Conservation (phyloP, 1,284 basidiomycete genomes). For the Cystobasidium sp. region DNA sequence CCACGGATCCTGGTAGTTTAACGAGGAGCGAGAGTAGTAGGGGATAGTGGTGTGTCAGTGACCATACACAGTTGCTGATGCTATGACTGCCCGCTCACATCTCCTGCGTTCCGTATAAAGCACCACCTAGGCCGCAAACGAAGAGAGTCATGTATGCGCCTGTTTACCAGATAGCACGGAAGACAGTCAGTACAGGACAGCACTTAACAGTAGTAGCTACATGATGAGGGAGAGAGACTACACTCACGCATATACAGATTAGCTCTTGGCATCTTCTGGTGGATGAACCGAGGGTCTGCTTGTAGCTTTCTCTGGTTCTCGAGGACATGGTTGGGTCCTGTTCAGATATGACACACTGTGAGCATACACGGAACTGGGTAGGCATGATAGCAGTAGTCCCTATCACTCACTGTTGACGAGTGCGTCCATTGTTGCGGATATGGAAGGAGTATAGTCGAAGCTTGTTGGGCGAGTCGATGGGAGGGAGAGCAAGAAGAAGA, state of each 20-base stretch:
- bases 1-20: conserved; percentile 20
- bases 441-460: conserved; percentile 10
- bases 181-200: background rate
- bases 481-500: conserved; percentile 6
- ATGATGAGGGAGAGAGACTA: background rate
- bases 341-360: background rate
- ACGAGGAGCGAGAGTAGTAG: background rate
- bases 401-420: conserved; percentile 48
- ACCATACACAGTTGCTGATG: background rate
- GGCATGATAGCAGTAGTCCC: background rate
- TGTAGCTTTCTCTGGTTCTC: conserved; percentile 47
- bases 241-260: conserved; percentile 52
- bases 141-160: conserved; percentile 51
- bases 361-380: background rate
- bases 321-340: conserved; percentile 13
- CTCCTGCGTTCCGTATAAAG: conserved; percentile 48
- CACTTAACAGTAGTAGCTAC: background rate
- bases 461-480: background rate
- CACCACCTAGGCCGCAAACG: conserved; percentile 48
- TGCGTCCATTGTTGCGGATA: conserved; percentile 47
- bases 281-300: conserved; percentile 46
- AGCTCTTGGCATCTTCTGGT: conserved; percentile 52
- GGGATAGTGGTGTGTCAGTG: background rate
- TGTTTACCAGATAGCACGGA: background rate
- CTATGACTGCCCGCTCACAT: background rate